These are phyloP conservation scores for Wickerhamiella sorbophila DNA, from an alignment of 805 yeast genomes.

Conservation along the genomic window DNA sequence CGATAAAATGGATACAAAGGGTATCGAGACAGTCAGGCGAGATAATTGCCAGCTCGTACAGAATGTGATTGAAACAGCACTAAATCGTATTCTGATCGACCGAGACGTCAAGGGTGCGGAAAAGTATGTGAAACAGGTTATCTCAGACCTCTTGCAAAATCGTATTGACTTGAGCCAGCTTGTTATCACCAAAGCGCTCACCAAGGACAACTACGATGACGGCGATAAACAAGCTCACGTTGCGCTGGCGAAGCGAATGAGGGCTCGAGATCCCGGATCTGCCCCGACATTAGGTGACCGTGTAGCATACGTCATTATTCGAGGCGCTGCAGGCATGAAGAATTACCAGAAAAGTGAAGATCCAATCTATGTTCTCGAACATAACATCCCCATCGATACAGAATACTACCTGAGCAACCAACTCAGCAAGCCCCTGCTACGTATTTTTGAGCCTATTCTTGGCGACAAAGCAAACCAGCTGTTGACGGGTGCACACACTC, in stretches of 20 bases:
- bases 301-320: slow-evolving; percentile 89
- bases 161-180: slow-evolving; percentile 83
- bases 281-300: slow-evolving; percentile 97
- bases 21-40: slow-evolving; percentile 95
- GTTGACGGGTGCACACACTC: slow-evolving; percentile 68
- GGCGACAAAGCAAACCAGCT: slow-evolving; percentile 72
- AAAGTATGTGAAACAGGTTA: slow-evolving; percentile 68
- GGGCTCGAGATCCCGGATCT: slow-evolving; percentile 90
- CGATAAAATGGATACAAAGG: slow-evolving; percentile 96
- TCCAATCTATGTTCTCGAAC: slow-evolving; percentile 82
- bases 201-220: slow-evolving; percentile 81
- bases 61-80: slow-evolving; percentile 81
- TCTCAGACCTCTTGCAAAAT: slow-evolving; percentile 82
- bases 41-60: slow-evolving; percentile 94
- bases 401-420: slow-evolving; percentile 89
- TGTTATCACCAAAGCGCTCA: slow-evolving; percentile 84
- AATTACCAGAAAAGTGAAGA: slow-evolving; percentile 95
- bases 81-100: slow-evolving; percentile 72
- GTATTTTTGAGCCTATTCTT: slow-evolving; percentile 89
- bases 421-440: slow-evolving; percentile 76
- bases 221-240: slow-evolving; percentile 96
- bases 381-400: slow-evolving; percentile 86
- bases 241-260: slow-evolving; percentile 90
- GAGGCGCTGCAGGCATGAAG: slow-evolving; percentile 63
- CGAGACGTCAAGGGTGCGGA: slow-evolving; percentile 79